Evolutionary conservation across 2,329 filamentous ascomycete genomes (phyloP).

Genomic region (Talaromyces rugulosus): DNA sequence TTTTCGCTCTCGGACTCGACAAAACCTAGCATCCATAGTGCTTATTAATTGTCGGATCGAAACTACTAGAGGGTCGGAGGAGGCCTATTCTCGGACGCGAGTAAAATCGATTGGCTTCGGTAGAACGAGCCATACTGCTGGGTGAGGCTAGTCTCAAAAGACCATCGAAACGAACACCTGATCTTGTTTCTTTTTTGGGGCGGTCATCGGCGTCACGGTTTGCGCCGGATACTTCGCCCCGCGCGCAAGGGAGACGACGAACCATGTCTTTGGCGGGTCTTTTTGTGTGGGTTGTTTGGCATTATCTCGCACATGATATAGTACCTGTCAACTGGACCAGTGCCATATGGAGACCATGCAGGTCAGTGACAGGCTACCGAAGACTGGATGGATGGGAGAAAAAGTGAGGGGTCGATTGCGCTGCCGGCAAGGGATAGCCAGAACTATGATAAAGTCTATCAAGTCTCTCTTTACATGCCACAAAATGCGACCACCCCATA

Average conservation of each 20-base stretch:
- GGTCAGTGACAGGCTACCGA: neutral
- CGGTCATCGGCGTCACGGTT: too few relatives aligned
- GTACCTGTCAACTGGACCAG: neutral
- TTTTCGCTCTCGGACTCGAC: neutral
- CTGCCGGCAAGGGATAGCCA: slow-evolving; percentile 1
- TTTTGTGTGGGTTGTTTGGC: neutral
- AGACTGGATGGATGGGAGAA: neutral
- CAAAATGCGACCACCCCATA: neutral
- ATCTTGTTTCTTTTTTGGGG: neutral
- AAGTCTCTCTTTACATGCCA: neutral
- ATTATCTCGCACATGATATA: neutral
- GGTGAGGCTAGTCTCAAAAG: neutral
- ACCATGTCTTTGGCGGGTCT: neutral
- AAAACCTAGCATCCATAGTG: neutral
- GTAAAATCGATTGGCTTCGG: neutral
- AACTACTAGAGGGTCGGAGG: neutral
- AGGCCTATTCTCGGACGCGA: neutral
- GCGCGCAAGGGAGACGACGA: neutral
- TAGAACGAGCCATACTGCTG: neutral
- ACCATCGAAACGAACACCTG: neutral
- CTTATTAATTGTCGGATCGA: neutral
- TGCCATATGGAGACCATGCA: neutral
- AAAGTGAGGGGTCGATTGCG: neutral
- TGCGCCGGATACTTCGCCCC: neutral
- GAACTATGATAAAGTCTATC: neutral